These are phyloP conservation scores for Claviceps purpurea DNA, from an alignment of 2,329 filamentous ascomycete genomes.

Conservation along the genomic window DNA sequence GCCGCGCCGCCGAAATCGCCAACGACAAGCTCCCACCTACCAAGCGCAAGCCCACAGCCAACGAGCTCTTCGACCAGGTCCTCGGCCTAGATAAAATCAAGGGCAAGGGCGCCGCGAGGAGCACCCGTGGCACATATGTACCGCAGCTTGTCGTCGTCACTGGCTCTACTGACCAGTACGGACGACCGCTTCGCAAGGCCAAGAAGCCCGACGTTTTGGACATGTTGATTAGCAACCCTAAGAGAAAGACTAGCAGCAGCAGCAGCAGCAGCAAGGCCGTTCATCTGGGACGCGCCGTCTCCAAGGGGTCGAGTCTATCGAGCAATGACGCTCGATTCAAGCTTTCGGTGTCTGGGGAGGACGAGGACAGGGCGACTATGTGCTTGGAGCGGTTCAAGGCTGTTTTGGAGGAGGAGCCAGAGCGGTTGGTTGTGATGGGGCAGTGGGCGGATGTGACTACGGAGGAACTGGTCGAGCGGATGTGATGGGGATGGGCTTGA, in stretches of 20 bases:
- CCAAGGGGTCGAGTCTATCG: conserved; percentile 32
- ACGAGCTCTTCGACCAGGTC: conserved; percentile 82
- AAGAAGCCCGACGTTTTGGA: conserved; percentile 63
- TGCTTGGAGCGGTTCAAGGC: conserved; percentile 82
- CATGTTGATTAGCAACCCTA: conserved; percentile 36
- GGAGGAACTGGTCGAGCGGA: too few relatives aligned
- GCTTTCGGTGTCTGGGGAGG: conserved; percentile 62
- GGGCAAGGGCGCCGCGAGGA: conserved; percentile 24
- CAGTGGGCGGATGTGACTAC: background rate
- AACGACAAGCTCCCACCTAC: conserved; percentile 73
- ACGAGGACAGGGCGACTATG: conserved; percentile 66
- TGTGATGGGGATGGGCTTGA: too few relatives aligned
- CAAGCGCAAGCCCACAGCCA: conserved; percentile 46
- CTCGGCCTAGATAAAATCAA: conserved; percentile 50
- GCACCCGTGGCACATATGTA: conserved; percentile 49
- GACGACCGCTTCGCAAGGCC: conserved; percentile 8
- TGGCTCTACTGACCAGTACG: conserved; percentile 20
- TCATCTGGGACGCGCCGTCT: conserved; percentile 11
- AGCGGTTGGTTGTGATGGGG: conserved; percentile 51
- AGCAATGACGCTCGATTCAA: conserved; percentile 59
- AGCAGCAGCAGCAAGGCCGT: conserved; percentile 11
- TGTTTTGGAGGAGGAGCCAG: conserved; percentile 69
- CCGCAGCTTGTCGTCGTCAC: conserved; percentile 54
- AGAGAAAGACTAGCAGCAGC: conserved; percentile 4
- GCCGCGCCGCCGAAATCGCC: conserved; percentile 70